A percentile compares a stretch with the other conserved stretches of the same genome.
These are phyloP conservation scores for Zanthoxylum bungeanum DNA, from an alignment of 345 rosid genomes.

Conservation along the genomic window DNA sequence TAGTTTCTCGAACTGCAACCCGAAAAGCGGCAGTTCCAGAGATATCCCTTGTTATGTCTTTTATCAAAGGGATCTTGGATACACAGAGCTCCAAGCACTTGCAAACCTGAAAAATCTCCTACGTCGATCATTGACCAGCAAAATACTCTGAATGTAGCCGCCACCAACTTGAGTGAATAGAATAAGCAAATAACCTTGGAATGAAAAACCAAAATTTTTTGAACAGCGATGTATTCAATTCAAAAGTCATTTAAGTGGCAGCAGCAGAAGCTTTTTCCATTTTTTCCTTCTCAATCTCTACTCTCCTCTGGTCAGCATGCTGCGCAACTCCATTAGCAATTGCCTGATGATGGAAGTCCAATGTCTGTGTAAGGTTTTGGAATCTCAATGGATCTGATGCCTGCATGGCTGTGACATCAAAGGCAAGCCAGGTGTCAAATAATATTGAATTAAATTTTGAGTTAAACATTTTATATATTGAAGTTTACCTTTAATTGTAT, in stretches of 20 bases:
- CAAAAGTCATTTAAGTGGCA: constrained; percentile 33
- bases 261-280: constrained; percentile 62
- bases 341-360: constrained; percentile 83
- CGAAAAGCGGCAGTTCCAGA: constrained; percentile 1
- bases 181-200: constrained; percentile 16
- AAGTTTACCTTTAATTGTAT: constrained; percentile 68
- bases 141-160: constrained; percentile 20
- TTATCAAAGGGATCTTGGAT: constrained; percentile 6
- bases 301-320: constrained; percentile 94
- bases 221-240: neutral
- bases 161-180: constrained; percentile 18
- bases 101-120: constrained; percentile 4
- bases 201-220: constrained; percentile 19
- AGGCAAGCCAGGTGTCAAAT: neutral
- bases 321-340: constrained; percentile 85
- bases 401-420: constrained; percentile 61
- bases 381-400: constrained; percentile 71
- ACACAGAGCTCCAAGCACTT: constrained; percentile 3
- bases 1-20: constrained; percentile 5
- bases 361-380: constrained; percentile 75
- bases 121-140: constrained; percentile 18
- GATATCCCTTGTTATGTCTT: neutral
- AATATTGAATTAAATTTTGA: neutral
- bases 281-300: constrained; percentile 87
- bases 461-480: neutral